Percentiles rank a stretch among this genome's conserved stretches.
These are phyloP conservation scores for Monosporozyma aquatica DNA, from an alignment of 805 yeast genomes.

Conservation along the genomic window DNA sequence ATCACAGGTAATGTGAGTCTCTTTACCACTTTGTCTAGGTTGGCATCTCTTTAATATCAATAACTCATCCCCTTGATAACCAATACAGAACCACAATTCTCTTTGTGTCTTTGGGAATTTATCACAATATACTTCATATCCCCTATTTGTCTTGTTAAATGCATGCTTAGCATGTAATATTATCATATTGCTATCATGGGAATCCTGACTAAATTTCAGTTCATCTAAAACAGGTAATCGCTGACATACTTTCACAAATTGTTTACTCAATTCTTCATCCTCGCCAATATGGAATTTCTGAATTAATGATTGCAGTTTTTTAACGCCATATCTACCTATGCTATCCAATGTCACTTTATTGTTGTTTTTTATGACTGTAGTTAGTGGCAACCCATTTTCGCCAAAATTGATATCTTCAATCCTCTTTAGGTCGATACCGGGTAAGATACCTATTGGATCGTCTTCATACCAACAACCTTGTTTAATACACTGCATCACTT, in stretches of 20 bases:
- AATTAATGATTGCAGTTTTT: slow-evolving; percentile 19
- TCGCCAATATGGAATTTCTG: slow-evolving; percentile 32
- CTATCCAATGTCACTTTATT: slow-evolving; percentile 28
- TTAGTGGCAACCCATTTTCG: slow-evolving; percentile 16
- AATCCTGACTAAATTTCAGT: slow-evolving; percentile 30
- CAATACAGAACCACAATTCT: slow-evolving; percentile 85
- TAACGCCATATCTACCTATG: slow-evolving; percentile 36
- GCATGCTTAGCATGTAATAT: slow-evolving; percentile 44
- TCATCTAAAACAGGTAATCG: slow-evolving; percentile 52
- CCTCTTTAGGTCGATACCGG: slow-evolving; percentile 34
- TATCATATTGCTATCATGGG: slow-evolving; percentile 31
- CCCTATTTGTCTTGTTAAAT: slow-evolving; percentile 39
- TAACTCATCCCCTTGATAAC: slow-evolving; percentile 44
- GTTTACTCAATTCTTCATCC: slow-evolving; percentile 34
- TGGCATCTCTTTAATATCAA: slow-evolving; percentile 66
- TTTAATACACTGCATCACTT: slow-evolving; percentile 76
- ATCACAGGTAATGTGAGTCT: slow-evolving; percentile 32
- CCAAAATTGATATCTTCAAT: slow-evolving; percentile 14
- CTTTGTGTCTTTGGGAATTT: slow-evolving; percentile 84
- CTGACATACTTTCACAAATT: slow-evolving; percentile 44
- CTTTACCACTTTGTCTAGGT: slow-evolving; percentile 36
- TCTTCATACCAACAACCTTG: slow-evolving; percentile 84
- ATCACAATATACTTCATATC: slow-evolving; percentile 65
- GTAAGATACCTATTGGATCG: slow-evolving; percentile 44
- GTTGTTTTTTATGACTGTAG: slow-evolving; percentile 5